Conservation (phyloP, 805 yeast genomes). For the Candida nonsorbophila region DNA sequence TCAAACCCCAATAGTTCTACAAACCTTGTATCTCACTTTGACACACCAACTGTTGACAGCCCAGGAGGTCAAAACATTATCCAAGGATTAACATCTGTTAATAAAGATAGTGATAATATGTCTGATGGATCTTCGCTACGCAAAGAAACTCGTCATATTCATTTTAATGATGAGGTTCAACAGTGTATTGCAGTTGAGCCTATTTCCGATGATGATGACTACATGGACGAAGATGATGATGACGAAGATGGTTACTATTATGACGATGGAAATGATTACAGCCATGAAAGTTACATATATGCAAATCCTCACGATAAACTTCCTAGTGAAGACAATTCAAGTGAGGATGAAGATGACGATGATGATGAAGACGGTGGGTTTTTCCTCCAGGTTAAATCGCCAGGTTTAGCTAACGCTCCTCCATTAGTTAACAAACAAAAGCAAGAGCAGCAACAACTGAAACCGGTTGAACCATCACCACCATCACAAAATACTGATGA, state of each 20-base stretch:
- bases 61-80: too few species aligned
- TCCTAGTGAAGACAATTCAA: constrained; percentile 16
- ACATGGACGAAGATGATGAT: constrained; percentile 13
- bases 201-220: constrained; percentile 29
- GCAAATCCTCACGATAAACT: constrained; percentile 11
- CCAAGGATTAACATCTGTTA: too few species aligned
- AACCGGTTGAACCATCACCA: constrained; percentile 4
- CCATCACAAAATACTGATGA: constrained; percentile 16
- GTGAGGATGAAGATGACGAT: constrained; percentile 37
- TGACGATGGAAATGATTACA: constrained; percentile 18
- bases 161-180: constrained; percentile 89
- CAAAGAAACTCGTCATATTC: constrained; percentile 67
- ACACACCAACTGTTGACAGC: too few species aligned
- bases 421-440: constrained; percentile 9
- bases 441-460: constrained; percentile 3
- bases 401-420: constrained; percentile 23
- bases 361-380: constrained; percentile 66
- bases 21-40: constrained; percentile 10
- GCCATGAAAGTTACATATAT: constrained; percentile 11
- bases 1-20: constrained; percentile 14
- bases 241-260: constrained; percentile 19
- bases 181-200: constrained; percentile 82
- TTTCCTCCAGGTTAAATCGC: constrained; percentile 51
- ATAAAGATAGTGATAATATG: too few species aligned
- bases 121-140: too few species aligned